Conservation (phyloP, 768 basidiomycete genomes). For the Jaapia argillacea region DNA sequence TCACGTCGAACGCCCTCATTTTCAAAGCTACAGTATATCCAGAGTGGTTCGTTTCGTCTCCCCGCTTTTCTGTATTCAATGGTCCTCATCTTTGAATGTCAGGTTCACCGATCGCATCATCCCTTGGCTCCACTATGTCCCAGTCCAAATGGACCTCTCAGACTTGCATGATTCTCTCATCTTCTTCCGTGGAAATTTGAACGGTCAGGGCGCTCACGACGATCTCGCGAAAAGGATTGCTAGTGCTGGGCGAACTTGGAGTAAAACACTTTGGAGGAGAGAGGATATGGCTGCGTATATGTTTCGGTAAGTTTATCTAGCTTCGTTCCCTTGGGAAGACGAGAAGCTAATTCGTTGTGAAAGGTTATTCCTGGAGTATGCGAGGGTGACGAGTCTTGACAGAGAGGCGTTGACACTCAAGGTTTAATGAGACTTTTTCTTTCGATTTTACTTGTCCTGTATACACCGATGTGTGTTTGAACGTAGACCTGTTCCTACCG, state of each 20-base stretch:
- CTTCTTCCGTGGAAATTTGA: conserved; percentile 30
- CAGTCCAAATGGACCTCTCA: conserved; percentile 16
- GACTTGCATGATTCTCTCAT: conserved; percentile 37
- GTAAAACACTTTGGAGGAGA: background rate
- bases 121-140: conserved; percentile 34
- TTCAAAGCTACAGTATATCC: conserved; percentile 30
- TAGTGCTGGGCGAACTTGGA: background rate
- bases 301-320: background rate
- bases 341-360: background rate
- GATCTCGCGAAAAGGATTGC: background rate
- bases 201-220: conserved; percentile 6
- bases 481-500: no score
- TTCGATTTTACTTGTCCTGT: no score
- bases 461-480: no score
- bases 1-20: conserved; percentile 23
- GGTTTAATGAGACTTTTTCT: no score
- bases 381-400: background rate
- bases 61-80: background rate
- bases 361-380: background rate
- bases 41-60: conserved; percentile 29
- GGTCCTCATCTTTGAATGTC: no score
- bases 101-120: conserved; percentile 18
- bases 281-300: background rate
- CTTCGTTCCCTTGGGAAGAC: background rate
- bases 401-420: no score